phyloP scores from a whole-genome alignment of 1,284 basidiomycete species.

The Microbotryum violaceum region DNA sequence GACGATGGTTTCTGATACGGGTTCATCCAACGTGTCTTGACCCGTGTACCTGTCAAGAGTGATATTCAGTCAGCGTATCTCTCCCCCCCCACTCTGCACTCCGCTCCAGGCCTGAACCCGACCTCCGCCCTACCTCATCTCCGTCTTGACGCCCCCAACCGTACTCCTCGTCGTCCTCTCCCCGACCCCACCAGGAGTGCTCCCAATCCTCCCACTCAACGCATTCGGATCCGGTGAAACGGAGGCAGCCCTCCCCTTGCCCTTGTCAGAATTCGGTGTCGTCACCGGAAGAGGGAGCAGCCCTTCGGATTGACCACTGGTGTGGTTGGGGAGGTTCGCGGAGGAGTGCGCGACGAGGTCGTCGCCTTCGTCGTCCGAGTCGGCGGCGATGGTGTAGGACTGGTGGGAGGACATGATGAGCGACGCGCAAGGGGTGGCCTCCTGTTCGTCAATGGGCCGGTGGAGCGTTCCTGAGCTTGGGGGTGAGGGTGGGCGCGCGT shows the following conservation, averaged over 20 bases:
- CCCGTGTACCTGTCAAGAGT: constrained; percentile 57
- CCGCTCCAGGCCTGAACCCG: no score
- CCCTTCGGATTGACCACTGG: not conserved
- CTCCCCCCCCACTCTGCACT: not conserved
- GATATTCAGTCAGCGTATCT: not conserved
- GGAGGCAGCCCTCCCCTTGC: constrained; percentile 15
- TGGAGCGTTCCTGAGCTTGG: no score
- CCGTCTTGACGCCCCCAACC: constrained; percentile 72
- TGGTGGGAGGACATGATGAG: constrained; percentile 6
- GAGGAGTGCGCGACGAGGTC: constrained; percentile 23
- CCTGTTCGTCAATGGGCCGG: no score
- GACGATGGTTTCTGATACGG: constrained; percentile 78
- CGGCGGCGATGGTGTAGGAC: constrained; percentile 21
- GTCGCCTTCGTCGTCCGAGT: constrained; percentile 21
- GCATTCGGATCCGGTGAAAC: not conserved
- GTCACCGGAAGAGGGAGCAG: constrained; percentile 17
- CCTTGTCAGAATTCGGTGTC: constrained; percentile 6
- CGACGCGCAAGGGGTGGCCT: not conserved
- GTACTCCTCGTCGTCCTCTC: constrained; percentile 20
- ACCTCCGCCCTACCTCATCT: constrained; percentile 58
- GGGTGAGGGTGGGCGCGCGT: no score
- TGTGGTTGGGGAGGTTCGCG: not conserved
- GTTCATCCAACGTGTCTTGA: constrained; percentile 76
- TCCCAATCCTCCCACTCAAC: constrained; percentile 23
- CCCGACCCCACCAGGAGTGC: not conserved